Base-by-base conservation (phyloP, 2,329 filamentous ascomycete genomes). In the Thielaviopsis populi region DNA sequence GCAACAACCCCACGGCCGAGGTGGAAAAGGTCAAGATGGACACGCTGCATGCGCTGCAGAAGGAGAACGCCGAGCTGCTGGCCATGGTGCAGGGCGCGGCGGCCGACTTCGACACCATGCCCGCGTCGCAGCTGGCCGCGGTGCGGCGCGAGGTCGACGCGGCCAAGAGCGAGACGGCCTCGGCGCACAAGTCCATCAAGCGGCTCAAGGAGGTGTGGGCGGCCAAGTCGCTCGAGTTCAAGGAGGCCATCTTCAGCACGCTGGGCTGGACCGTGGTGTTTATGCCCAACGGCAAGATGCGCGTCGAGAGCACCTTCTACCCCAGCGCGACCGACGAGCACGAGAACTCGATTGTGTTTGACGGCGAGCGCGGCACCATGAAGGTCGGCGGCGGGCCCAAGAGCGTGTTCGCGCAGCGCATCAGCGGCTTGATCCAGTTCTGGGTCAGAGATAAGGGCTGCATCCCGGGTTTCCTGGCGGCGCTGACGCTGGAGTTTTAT, bases 241-340 rank as follows among this genome's bases (percentile, higher is more conserved):
- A 95, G 60, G 91, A 97, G 75, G 90, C 91, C 40, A 91, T 99
- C 65, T 91, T 91, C 67, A 90, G 86, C 22, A 87, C 96, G 0
- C 80, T 99, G 0, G 94, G 94, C 0, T 99, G 91, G 87, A 92
- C 92, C 62, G 84, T 97, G 13, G 91, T 94, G 40, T 97, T 99
- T 73, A 87, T 96, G 72, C 91, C 91, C n/a, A 96, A 96, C 73
- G 94, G 94, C 50, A 92, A 95, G 70, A 95, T 96, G 75, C 86
- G 90, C 40, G 89, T 96, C 24, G 95, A 92, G 63, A 87, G 82
- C 66, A 87, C 92, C 68, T 95, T 92, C 71, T 88, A 88, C 71
- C 87, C 91, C 0, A 85, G 83, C 1, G 74, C 67, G 75, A 83
- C 73, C 72, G 83, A 88, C 63, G 85, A 88, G 70, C 83, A 89